Evolutionary conservation across 345 rosid genomes (phyloP).

Genomic region (Raphanus sativus): DNA sequence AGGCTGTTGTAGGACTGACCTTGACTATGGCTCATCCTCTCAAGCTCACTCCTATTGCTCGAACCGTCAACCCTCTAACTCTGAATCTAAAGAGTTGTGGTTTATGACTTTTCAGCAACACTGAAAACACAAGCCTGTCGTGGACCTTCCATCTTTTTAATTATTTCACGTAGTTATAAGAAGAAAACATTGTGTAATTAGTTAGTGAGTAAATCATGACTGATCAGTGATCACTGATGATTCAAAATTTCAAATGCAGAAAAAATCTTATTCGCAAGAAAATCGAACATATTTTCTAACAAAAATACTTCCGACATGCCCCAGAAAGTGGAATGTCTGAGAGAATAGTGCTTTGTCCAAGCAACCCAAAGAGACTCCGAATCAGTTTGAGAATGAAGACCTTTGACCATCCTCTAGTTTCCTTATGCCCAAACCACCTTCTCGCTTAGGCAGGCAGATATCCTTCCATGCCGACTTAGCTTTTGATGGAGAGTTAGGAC

Average conservation of each 20-base stretch:
- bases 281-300: too few relatives aligned
- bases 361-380: too few relatives aligned
- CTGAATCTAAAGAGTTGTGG: background rate
- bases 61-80: background rate
- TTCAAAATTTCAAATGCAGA: background rate
- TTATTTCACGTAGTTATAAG: background rate
- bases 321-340: too few relatives aligned
- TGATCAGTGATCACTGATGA: background rate
- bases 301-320: too few relatives aligned
- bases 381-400: too few relatives aligned
- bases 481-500: too few relatives aligned
- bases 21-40: slow-evolving; percentile 29
- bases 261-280: background rate
- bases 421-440: too few relatives aligned
- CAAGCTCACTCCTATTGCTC: slow-evolving; percentile 2
- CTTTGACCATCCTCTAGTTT: too few relatives aligned
- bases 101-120: background rate
- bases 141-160: too few relatives aligned
- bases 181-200: background rate
- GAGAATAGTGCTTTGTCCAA: too few relatives aligned
- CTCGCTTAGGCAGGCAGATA: too few relatives aligned
- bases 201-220: background rate
- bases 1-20: background rate
- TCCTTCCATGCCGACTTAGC: too few relatives aligned
- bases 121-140: background rate